Evolutionary conservation across 768 basidiomycete species (phyloP).

Genomic region (Podaxis sp.): DNA sequence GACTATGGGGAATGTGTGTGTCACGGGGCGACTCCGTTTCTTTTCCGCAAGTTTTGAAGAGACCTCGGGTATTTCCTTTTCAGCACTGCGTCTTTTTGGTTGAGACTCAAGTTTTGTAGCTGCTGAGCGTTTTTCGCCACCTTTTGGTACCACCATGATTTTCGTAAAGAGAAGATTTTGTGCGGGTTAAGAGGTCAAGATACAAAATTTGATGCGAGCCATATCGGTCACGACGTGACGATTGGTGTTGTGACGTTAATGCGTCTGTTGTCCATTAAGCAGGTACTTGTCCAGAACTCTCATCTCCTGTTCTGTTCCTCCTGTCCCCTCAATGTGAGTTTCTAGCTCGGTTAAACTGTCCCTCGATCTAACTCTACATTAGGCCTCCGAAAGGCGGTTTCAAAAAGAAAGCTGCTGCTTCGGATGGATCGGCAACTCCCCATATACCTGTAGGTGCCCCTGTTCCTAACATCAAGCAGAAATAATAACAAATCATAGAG

Average conservation of each 20-base stretch:
- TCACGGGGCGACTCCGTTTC: slow-evolving; percentile 62
- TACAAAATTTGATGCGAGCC: slow-evolving; percentile 1
- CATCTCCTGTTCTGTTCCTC: not conserved
- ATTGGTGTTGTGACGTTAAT: not conserved
- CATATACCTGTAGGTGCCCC: slow-evolving; percentile 31
- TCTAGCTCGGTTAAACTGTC: not conserved
- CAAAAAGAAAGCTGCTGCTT: slow-evolving; percentile 34
- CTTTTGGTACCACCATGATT: slow-evolving; percentile 39
- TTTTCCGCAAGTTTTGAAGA: slow-evolving; percentile 29
- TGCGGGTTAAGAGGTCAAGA: not conserved
- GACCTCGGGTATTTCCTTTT: slow-evolving; percentile 23
- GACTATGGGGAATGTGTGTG: slow-evolving; percentile 25
- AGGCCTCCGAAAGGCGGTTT: slow-evolving; percentile 44
- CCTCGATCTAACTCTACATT: not conserved
- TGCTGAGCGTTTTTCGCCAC: slow-evolving; percentile 42
- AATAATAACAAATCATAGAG: slow-evolving; percentile 35
- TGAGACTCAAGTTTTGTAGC: slow-evolving; percentile 41
- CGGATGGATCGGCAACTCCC: slow-evolving; percentile 42
- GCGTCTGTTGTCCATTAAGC: too few relatives aligned
- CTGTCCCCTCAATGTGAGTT: slow-evolving; percentile 6
- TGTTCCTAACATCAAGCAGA: not conserved
- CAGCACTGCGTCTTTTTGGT: slow-evolving; percentile 49
- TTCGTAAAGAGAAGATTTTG: not conserved
- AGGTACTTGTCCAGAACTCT: not conserved
- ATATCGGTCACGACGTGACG: slow-evolving; percentile 6